These are phyloP conservation scores for Wickerhamomyces subpelliculosus DNA, from an alignment of 805 yeast species.

Conservation along the genomic window DNA sequence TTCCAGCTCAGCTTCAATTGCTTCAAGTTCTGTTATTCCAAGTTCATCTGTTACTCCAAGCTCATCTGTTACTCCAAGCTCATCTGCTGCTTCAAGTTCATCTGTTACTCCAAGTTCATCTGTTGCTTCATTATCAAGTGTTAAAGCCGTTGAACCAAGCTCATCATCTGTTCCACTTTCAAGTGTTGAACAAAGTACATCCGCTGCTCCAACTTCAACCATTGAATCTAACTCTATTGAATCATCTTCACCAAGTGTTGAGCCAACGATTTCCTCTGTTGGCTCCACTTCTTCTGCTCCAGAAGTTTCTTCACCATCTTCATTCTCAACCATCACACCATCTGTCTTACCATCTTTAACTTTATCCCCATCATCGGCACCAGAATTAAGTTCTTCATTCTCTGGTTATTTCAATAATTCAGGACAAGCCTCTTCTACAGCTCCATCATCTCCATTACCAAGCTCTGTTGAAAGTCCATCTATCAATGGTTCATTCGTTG, in stretches of 20 bases:
- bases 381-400: not conserved
- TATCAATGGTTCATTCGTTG: slow-evolving; percentile 1
- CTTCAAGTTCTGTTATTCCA: not conserved
- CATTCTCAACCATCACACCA: not conserved
- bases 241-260: slow-evolving; percentile 12
- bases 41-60: not conserved
- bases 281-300: not conserved
- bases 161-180: not conserved
- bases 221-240: not conserved
- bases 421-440: not conserved
- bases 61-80: not conserved
- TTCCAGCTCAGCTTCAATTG: not conserved
- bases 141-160: slow-evolving; percentile 2
- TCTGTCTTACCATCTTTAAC: not conserved
- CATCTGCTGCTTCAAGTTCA: not conserved
- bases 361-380: not conserved
- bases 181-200: too few species aligned
- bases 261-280: not conserved
- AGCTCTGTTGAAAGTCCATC: not conserved
- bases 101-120: slow-evolving; percentile 1
- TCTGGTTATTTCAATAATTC: not conserved
- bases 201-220: not conserved
- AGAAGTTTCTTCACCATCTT: too few species aligned
- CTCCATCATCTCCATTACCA: not conserved
- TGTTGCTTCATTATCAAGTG: too few species aligned